Base-by-base conservation (phyloP, 2,329 filamentous ascomycete genomes). In the Esteya vermicola region DNA sequence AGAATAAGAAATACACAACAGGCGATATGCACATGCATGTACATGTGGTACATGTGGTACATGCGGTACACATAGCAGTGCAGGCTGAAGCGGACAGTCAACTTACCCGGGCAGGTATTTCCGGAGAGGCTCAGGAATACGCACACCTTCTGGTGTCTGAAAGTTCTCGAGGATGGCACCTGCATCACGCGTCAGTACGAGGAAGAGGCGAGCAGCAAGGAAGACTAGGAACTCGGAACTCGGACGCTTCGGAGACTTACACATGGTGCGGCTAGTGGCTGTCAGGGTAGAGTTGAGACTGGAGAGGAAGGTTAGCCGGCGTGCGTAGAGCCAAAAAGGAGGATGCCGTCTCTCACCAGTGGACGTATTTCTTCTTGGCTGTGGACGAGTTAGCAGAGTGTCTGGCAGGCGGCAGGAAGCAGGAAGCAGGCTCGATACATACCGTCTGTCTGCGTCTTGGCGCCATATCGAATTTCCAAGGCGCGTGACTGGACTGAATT, bases 401-500 rank as follows among this genome's bases (percentile, higher is more conserved):
- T 22, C 30, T 31, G 9, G 6, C 9, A 23, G 21, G 9, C 10
- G 8, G 10, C 8, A 43, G 72, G 9, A 36, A 13, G 6, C 9
- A 23, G 21, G 9, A n/a, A 12, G 10, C 8, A 43, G 72, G 9
- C 10, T 6, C 12, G 6, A 7, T 19, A 70, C 46, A 16, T 36
- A 48, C 45, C 43, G 48, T 88, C 85, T 22, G 79, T 88, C 60
- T 83, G 78, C 57, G 80, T 83, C 72, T 95, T 96, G 45, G 77
- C 70, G 36, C 91, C 89, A 53, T 80, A 94, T 43, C 91, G 76
- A 51, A 98, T 93, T 60, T 96, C 89, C 12, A 98, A 72, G 50
- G 86, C 88, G 42, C 91, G 75, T 20, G 85, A 86, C 67, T 98
- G 91, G 67, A 96, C 43, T 47, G 36, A 12, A 6, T 28, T 4